Conservation (phyloP, 176 grass and related monocot species). For the Luzula sylvatica region DNA sequence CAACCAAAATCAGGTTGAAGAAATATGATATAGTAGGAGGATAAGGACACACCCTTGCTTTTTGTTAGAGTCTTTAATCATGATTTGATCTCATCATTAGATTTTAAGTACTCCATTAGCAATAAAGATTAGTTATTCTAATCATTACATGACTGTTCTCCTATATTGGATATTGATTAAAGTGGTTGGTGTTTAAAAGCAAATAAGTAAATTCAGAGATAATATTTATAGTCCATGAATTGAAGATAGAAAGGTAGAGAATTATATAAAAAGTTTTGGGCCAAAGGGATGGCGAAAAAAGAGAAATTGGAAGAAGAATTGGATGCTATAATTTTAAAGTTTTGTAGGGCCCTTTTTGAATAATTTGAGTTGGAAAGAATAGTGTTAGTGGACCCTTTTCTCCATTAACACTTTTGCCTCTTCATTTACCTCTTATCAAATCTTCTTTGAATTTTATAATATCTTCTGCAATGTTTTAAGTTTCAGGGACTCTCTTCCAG, state of each 20-base stretch:
- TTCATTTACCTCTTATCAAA: not conserved
- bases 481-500: not conserved
- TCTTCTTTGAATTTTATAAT: not conserved
- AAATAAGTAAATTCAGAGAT: no score
- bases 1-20: no score
- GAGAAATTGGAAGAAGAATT: slow-evolving; percentile 8
- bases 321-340: not conserved
- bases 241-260: slow-evolving; percentile 7
- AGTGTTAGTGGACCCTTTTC: slow-evolving; percentile 3
- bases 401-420: not conserved
- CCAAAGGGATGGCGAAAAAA: not conserved
- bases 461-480: not conserved
- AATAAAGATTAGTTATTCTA: not conserved
- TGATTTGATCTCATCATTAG: slow-evolving; percentile 6
- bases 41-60: slow-evolving; percentile 16
- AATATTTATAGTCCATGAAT: not conserved
- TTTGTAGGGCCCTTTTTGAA: not conserved
- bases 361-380: not conserved
- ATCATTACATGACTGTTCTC: slow-evolving; percentile 1
- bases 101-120: not conserved
- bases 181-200: not conserved
- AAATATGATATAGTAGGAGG: not conserved
- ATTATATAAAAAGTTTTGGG: not conserved
- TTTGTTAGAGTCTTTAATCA: slow-evolving; percentile 22
- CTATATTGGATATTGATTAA: not conserved